Evolutionary conservation across 2,329 filamentous ascomycete genomes (phyloP).

Genomic region (Pseudogymnoascus sp.): DNA sequence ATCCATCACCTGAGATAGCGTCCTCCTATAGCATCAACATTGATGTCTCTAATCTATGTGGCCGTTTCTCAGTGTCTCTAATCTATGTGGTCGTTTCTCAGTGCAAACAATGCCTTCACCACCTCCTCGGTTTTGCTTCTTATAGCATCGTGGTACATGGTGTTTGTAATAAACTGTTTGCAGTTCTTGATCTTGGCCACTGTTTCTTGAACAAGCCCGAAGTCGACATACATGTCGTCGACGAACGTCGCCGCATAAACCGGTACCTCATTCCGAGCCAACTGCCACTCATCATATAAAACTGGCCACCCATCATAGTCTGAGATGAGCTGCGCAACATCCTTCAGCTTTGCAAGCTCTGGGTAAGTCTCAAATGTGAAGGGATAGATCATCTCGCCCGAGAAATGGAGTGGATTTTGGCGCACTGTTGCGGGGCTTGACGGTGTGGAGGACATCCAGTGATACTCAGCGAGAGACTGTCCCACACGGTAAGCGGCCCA

Average conservation of each 20-base stretch:
- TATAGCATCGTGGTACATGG: conserved; percentile 78
- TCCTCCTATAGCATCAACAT: not conserved
- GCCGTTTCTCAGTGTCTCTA: conserved; percentile 22
- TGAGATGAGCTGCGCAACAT: conserved; percentile 65
- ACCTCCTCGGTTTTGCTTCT: conserved; percentile 67
- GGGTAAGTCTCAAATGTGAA: conserved; percentile 75
- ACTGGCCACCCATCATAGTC: conserved; percentile 58
- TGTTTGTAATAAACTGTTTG: conserved; percentile 78
- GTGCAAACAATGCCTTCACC: conserved; percentile 62
- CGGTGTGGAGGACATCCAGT: conserved; percentile 35
- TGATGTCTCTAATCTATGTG: not conserved
- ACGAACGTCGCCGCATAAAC: conserved; percentile 77
- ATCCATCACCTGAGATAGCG: not conserved
- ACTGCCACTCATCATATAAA: conserved; percentile 66
- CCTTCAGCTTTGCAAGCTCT: conserved; percentile 61
- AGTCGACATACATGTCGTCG: conserved; percentile 91
- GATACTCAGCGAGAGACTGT: conserved; percentile 36
- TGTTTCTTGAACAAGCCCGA: conserved; percentile 62
- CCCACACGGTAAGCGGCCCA: conserved; percentile 69
- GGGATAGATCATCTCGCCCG: conserved; percentile 86
- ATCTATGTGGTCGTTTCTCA: conserved; percentile 62
- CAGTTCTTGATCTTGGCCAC: conserved; percentile 64
- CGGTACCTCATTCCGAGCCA: conserved; percentile 70
- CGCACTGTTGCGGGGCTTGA: conserved; percentile 29
- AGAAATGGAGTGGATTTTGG: conserved; percentile 60